Evolutionary conservation across 164 flowering plant genomes (phyloP).

Genomic region (Chloranthus sessilifolius): DNA sequence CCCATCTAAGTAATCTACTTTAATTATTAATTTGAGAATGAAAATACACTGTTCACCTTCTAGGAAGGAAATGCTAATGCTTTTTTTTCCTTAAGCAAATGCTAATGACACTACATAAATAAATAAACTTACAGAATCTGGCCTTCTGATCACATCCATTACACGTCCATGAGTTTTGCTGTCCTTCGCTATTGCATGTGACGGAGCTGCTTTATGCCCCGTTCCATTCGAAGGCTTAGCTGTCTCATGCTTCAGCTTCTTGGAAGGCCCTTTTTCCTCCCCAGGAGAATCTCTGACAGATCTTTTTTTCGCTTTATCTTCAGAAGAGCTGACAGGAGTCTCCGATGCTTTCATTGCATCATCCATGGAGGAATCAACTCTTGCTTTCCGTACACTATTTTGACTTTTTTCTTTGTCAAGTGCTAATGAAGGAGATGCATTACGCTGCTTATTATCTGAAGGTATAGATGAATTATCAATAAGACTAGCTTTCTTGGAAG

Average conservation of each 20-base stretch:
- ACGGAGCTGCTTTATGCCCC: slow-evolving; percentile 15
- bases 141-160: slow-evolving; percentile 43
- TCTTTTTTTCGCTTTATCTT: slow-evolving; percentile 20
- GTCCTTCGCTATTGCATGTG: slow-evolving; percentile 11
- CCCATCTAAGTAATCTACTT: too few species aligned
- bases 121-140: slow-evolving; percentile 47
- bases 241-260: slow-evolving; percentile 24
- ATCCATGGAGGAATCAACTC: not conserved
- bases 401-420: slow-evolving; percentile 13
- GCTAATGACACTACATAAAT: not conserved
- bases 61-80: not conserved
- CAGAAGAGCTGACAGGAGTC: slow-evolving; percentile 6
- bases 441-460: slow-evolving; percentile 9
- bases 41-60: not conserved
- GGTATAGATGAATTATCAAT: slow-evolving; percentile 22
- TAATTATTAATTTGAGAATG: not conserved
- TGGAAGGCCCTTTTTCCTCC: slow-evolving; percentile 13
- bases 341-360: not conserved
- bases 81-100: not conserved
- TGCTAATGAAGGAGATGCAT: slow-evolving; percentile 3
- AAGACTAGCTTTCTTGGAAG: slow-evolving; percentile 38
- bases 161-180: slow-evolving; percentile 12
- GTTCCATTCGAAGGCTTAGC: slow-evolving; percentile 25
- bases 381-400: slow-evolving; percentile 8
- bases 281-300: slow-evolving; percentile 15